These are phyloP conservation scores for Phytophthora uliginosa DNA, from an alignment of 352 stramenopile species.

Conservation along the genomic window DNA sequence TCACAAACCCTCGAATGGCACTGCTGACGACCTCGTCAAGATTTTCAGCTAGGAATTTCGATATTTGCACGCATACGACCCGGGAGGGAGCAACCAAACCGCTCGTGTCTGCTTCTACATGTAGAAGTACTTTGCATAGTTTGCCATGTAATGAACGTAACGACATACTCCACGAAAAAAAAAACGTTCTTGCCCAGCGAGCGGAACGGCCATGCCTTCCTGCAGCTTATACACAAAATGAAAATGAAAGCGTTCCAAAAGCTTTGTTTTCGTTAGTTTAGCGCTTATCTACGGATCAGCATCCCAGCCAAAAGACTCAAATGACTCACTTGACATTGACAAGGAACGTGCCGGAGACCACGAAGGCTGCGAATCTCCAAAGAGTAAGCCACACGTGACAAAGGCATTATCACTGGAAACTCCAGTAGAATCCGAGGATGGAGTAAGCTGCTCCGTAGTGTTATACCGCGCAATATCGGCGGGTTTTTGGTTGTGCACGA, in stretches of 20 bases:
- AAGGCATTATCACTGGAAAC: slow-evolving; percentile 13
- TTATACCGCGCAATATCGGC: slow-evolving; percentile 27
- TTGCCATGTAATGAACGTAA: neutral
- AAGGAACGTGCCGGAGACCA: neutral
- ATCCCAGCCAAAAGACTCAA: slow-evolving; percentile 28
- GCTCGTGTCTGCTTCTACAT: neutral
- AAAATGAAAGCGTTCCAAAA: slow-evolving; percentile 8
- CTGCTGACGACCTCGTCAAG: slow-evolving; percentile 28
- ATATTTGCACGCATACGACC: neutral
- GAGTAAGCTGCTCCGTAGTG: slow-evolving; percentile 28
- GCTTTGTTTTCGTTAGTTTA: slow-evolving; percentile 18
- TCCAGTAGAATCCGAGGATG: slow-evolving; percentile 30
- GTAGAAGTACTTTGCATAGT: neutral
- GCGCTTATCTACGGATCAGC: neutral
- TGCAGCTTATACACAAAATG: neutral
- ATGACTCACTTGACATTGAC: slow-evolving; percentile 1
- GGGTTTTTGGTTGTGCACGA: slow-evolving; percentile 34
- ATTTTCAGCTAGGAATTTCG: slow-evolving; percentile 21
- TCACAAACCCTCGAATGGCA: slow-evolving; percentile 26
- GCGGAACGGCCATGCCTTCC: too few species aligned
- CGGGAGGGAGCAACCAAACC: neutral
- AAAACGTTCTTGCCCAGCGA: too few species aligned
- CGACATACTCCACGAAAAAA: neutral
- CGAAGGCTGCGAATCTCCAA: slow-evolving; percentile 15
- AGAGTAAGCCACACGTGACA: slow-evolving; percentile 39